Base-by-base conservation (phyloP, 352 stramenopile species). In the Globisporangium viniferum region DNA sequence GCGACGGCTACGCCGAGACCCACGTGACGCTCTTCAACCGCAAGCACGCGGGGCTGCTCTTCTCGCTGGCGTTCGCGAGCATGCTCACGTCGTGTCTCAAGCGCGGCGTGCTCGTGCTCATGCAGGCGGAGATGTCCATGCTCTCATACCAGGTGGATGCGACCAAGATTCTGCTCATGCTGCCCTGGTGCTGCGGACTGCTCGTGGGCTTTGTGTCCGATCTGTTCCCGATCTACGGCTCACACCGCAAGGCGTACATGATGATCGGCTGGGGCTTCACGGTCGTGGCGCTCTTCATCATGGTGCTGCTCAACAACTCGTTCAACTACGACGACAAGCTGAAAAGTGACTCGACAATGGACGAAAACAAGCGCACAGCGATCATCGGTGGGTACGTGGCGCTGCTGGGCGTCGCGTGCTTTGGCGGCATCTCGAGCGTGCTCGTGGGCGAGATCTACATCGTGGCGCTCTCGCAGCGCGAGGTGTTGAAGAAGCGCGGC, bases 41-140 rank as follows among this genome's bases (percentile, higher is more conserved):
- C 1, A 61, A 71, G 60, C 76, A 80, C 54, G 18, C 73, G 0
- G 78, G 78, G 5, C 64, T 83, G 35, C 53, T 86, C 12, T 58
- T 83, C 2, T 86, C 78, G 0, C 74, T 77, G 8, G 67, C 64
- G 29, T 80, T 75, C 22, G 74, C 78, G 56, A 79, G 76, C 39
- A 68, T 86, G 35, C 29, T 86, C 18, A 82, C 71, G 48, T 82
- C 63, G 36, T 79, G 69, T 54, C 60, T 86, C n/a, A 82, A 86
- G 54, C 72, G 73, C 35, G 75, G 74, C 2, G 69, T 86, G 36
- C 46, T 86, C 7, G 67, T 73, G 41, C 67, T 86, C 27, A 69
- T 83, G 48, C 56, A 80, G 27, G 15, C n/a, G 3, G 73, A 86
- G 62, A 63, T 86, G 27, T 57, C 72, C 27, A 78, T 86, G 73